Conservation (phyloP, 345 rosid species). For the Citrus mangshanensis region DNA sequence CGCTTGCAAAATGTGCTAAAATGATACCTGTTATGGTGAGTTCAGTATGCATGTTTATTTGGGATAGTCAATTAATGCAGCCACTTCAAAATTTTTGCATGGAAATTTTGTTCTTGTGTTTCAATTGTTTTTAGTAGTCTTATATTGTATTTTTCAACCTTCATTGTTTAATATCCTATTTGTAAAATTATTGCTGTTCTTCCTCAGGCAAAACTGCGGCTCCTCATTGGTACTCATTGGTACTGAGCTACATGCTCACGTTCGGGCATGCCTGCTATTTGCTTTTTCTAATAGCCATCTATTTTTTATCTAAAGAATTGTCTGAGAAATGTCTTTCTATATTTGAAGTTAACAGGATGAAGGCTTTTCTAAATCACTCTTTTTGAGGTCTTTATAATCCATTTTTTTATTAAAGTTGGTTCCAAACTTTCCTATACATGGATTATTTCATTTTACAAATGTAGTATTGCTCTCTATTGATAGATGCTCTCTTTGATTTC, state of each 20-base stretch:
- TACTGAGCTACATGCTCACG: not conserved
- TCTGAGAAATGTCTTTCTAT: not conserved
- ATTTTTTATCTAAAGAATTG: not conserved
- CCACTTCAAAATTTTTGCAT: not conserved
- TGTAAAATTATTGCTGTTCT: not conserved
- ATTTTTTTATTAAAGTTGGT: not conserved
- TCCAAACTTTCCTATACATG: not conserved
- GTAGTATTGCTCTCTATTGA: not conserved
- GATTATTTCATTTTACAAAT: not conserved
- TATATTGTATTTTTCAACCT: not conserved
- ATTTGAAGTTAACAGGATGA: not conserved
- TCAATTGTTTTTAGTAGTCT: not conserved
- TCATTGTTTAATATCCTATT: not conserved
- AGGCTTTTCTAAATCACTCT: not conserved
- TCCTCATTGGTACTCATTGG: not conserved
- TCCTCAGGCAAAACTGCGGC: not conserved
- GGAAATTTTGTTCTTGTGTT: not conserved
- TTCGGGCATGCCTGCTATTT: not conserved
- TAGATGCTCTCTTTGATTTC: not conserved
- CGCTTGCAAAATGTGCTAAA: constrained; percentile 93
- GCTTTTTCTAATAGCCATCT: not conserved
- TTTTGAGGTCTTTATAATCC: not conserved
- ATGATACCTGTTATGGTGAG: constrained; percentile 99
- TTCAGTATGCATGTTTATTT: not conserved
- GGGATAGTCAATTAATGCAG: not conserved